A percentile compares a stretch with the other conserved stretches of the same genome.
phyloP scores from a whole-genome alignment of 148 eudicot species.

The Salicornia ramosissima region DNA sequence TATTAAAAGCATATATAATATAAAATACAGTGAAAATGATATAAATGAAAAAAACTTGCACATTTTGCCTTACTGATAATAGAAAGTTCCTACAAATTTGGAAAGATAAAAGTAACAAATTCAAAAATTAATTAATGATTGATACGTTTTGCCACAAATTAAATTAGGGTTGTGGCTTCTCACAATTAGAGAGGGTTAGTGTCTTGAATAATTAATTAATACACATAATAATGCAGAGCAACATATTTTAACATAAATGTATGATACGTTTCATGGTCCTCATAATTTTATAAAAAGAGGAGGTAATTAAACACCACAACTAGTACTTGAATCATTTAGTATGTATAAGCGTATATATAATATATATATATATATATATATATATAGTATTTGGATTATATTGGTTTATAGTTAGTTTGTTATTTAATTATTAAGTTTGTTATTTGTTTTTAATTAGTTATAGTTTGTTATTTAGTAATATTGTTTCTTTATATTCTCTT shows the following conservation, averaged over 20 bases:
- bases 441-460: too few species aligned
- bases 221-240: background rate
- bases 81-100: constrained; percentile 3
- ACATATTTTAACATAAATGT: background rate
- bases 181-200: constrained; percentile 8
- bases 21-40: background rate
- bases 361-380: too few species aligned
- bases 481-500: too few species aligned
- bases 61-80: background rate
- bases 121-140: background rate
- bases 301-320: background rate
- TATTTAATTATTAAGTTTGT: too few species aligned
- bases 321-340: background rate
- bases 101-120: background rate
- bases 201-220: background rate
- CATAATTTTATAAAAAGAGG: background rate
- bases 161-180: constrained; percentile 16
- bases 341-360: too few species aligned
- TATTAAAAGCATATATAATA: background rate
- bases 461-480: too few species aligned
- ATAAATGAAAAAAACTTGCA: background rate
- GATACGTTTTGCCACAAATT: constrained; percentile 15
- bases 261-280: constrained; percentile 2
- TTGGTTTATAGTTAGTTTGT: too few species aligned
- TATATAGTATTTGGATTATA: too few species aligned